Percentiles rank a stretch among this genome's conserved stretches.
Conservation (phyloP, 106 monocot genomes). For the Acanthochlamys bracteata region DNA sequence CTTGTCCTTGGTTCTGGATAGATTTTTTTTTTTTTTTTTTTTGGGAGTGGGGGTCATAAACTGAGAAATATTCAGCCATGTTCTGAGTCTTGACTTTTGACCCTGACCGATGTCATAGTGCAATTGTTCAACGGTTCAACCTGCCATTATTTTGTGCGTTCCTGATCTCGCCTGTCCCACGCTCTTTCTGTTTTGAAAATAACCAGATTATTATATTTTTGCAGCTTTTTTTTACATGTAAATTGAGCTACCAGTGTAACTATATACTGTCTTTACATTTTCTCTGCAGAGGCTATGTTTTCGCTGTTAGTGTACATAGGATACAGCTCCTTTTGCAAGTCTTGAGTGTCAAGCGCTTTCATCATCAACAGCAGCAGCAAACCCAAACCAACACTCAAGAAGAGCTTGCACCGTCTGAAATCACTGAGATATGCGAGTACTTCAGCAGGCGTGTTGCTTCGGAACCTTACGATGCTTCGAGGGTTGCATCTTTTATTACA, state of each 20-base stretch:
- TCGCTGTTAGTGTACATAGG: conserved; percentile 92
- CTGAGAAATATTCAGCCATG: too few relatives aligned
- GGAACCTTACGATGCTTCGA: conserved; percentile 93
- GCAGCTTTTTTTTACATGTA: not conserved
- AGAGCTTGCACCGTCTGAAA: conserved; percentile 71
- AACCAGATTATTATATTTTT: too few relatives aligned
- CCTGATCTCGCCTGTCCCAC: too few relatives aligned
- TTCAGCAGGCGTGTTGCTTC: conserved; percentile 94
- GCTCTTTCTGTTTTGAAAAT: too few relatives aligned
- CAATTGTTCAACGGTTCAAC: too few relatives aligned
- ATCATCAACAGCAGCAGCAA: conserved; percentile 77
- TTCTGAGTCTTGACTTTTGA: too few relatives aligned
- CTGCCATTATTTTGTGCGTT: too few relatives aligned
- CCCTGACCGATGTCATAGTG: too few relatives aligned
- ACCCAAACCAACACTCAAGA: conserved; percentile 66
- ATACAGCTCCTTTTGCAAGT: conserved; percentile 97
- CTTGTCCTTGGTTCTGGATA: too few relatives aligned
- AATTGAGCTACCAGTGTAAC: not conserved
- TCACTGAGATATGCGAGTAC: conserved; percentile 88
- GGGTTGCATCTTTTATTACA: conserved; percentile 97
- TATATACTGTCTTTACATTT: not conserved
- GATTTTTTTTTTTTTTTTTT: too few relatives aligned
- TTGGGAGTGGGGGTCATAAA: too few relatives aligned
- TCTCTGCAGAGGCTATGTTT: conserved; percentile 76
- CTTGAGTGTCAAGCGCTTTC: conserved; percentile 82